Evolutionary conservation across 768 basidiomycete genomes (phyloP).

Genomic region (Naganishia randhawae): DNA sequence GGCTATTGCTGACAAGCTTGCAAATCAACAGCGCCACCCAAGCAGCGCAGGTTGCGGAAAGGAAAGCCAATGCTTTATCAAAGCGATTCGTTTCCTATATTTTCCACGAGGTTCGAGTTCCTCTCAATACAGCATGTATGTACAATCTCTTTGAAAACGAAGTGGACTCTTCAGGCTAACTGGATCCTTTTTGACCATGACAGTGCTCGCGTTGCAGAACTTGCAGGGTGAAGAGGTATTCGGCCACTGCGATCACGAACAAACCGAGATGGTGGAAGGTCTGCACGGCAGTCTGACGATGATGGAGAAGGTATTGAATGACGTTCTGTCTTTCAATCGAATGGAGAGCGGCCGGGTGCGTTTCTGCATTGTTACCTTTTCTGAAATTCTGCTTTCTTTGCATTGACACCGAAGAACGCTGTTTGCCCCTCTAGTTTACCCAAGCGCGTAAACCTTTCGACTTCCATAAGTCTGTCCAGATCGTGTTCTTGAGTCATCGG

Average conservation of each 20-base stretch:
- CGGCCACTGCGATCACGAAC: slow-evolving; percentile 56
- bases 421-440: slow-evolving; percentile 60
- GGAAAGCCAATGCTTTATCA: slow-evolving; percentile 71
- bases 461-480: slow-evolving; percentile 53
- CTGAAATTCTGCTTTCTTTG: neutral
- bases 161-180: neutral
- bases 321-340: slow-evolving; percentile 49
- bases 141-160: neutral
- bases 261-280: slow-evolving; percentile 86
- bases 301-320: slow-evolving; percentile 53
- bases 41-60: slow-evolving; percentile 71
- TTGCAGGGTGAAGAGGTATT: slow-evolving; percentile 75
- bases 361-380: neutral
- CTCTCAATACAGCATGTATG: slow-evolving; percentile 55
- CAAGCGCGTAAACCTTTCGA: slow-evolving; percentile 55
- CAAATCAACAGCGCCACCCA: slow-evolving; percentile 56
- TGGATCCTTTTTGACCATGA: slow-evolving; percentile 35
- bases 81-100: slow-evolving; percentile 60
- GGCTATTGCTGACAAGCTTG: neutral
- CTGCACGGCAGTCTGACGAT: slow-evolving; percentile 46
- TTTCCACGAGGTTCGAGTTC: slow-evolving; percentile 53
- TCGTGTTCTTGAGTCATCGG: slow-evolving; percentile 51
- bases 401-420: neutral
- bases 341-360: slow-evolving; percentile 48
- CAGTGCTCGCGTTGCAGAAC: slow-evolving; percentile 80